Evolutionary conservation across 2,329 filamentous ascomycete genomes (phyloP), one percentile per base, ranked within the genome.

Genomic region (Beauveria australis): DNA sequence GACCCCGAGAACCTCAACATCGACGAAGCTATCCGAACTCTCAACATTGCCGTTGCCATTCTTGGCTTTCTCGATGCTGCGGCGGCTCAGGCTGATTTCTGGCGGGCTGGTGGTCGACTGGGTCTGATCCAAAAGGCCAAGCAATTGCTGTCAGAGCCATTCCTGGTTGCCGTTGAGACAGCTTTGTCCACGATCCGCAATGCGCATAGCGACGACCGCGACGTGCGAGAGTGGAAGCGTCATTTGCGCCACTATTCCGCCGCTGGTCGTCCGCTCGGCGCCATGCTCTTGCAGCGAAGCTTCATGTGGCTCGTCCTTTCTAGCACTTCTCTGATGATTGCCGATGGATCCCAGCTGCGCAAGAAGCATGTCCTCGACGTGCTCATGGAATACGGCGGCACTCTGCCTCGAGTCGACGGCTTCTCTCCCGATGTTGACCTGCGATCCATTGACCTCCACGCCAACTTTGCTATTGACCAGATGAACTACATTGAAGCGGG

Each of bases 101-200:
- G 92, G 91, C 85, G 78, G 62, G 79, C 88, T 1, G 81, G 84
- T 3, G 89, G 94, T 65, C 85, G 92, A 58, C 75, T 95, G 30
- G 80, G 81, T 3, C 75, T 97, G 52, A 83, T 97, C 18, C 83
- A 89, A 63, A 82, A 85, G 53, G 75, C 96, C 40, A 86, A 86
- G 58, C 79, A 81, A 37, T 81, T 96, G 19, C 78, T 99, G 14
- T 93, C 91, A 0, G 92, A 96, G 68, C 80, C 85, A 7, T 96
- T 96, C 70, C 81, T 97, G 65, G 84, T 95, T 14, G 87, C 89
- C 2, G 84, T 97, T 43, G 94, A 97, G 75, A 91, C 91, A 0
- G 89, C 92, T 9, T 88, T 96, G 61, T 97, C 93, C 9, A 92
- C 90, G 9, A 89, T 97, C 64, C 88, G 93, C 60, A 96, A 95